Evolutionary conservation across 768 basidiomycete species (phyloP).

Genomic region (Cyclocybe cylindracea): DNA sequence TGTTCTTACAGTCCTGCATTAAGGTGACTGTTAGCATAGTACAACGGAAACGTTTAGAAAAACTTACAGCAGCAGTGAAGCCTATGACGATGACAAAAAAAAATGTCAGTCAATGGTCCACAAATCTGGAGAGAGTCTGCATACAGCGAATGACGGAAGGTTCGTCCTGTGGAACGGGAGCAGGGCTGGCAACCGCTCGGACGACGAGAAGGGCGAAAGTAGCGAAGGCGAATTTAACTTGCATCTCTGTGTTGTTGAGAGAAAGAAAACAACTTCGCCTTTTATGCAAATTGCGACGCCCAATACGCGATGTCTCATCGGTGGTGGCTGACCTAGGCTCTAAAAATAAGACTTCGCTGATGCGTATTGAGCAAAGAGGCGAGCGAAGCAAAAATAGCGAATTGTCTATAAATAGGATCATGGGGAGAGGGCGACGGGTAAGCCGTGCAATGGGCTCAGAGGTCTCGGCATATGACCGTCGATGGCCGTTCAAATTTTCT

Average conservation of each 20-base stretch:
- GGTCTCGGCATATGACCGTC: too few relatives aligned
- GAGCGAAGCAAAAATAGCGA: too few relatives aligned
- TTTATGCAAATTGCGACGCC: neutral
- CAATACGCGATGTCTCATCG: too few relatives aligned
- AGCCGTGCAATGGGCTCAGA: too few relatives aligned
- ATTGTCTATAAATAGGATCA: too few relatives aligned
- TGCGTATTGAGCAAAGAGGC: too few relatives aligned
- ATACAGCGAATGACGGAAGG: slow-evolving; percentile 14
- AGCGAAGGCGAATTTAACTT: slow-evolving; percentile 16
- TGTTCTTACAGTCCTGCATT: neutral
- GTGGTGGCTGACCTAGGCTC: too few relatives aligned
- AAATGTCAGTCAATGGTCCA: neutral
- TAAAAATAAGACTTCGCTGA: too few relatives aligned
- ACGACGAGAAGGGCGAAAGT: slow-evolving; percentile 13
- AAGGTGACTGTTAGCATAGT: neutral
- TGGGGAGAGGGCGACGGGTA: too few relatives aligned
- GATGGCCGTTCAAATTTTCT: too few relatives aligned
- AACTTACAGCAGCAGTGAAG: slow-evolving; percentile 8
- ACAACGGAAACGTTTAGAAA: too few relatives aligned
- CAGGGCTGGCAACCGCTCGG: slow-evolving; percentile 11
- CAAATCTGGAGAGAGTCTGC: neutral
- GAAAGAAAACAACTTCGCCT: neutral
- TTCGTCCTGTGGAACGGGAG: slow-evolving; percentile 14
- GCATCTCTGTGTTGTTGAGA: slow-evolving; percentile 11
- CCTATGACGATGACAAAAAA: slow-evolving; percentile 1